A percentile compares a stretch with the other conserved stretches of the same genome.
Evolutionary conservation across 352 stramenopile genomes (phyloP).

Genomic region (Phytophthora citricola): DNA sequence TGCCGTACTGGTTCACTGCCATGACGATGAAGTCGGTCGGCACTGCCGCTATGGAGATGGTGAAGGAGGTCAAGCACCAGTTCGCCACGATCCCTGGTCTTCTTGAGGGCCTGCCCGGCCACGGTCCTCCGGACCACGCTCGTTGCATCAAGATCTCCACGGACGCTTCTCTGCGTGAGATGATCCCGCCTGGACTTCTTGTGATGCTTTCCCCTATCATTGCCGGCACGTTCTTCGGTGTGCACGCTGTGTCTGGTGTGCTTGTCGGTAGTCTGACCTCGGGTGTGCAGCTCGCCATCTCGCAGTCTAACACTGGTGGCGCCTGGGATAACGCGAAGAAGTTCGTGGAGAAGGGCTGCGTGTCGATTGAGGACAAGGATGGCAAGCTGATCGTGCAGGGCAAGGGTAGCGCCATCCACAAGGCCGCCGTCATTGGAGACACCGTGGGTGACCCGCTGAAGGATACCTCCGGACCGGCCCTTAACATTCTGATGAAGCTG

Average conservation of each 20-base stretch:
- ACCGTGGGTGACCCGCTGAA: slow-evolving; percentile 99
- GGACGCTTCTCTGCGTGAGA: slow-evolving; percentile 98
- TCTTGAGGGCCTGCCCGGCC: slow-evolving; percentile 92
- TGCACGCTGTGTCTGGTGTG: slow-evolving; percentile 97
- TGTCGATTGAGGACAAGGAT: slow-evolving; percentile 92
- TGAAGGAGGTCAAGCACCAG: slow-evolving; percentile 99
- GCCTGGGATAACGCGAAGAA: slow-evolving; percentile 99
- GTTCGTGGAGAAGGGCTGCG: slow-evolving; percentile 98
- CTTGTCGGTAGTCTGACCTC: slow-evolving; percentile 96
- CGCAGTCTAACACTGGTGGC: slow-evolving; percentile 99
- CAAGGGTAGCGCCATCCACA: slow-evolving; percentile 98
- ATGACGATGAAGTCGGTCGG: slow-evolving; percentile 99
- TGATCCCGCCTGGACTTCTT: slow-evolving; percentile 98
- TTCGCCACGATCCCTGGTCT: slow-evolving; percentile 99
- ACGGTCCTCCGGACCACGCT: slow-evolving; percentile 87
- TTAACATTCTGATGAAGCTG: slow-evolving; percentile 99
- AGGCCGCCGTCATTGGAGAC: slow-evolving; percentile 97
- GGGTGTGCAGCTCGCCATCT: slow-evolving; percentile 98
- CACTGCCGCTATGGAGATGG: slow-evolving; percentile 98
- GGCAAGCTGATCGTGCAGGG: slow-evolving; percentile 90
- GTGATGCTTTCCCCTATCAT: slow-evolving; percentile 99
- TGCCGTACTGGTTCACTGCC: slow-evolving; percentile 99
- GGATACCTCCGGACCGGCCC: slow-evolving; percentile 98
- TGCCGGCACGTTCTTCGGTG: slow-evolving; percentile 98
- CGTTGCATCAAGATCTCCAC: slow-evolving; percentile 99